These are phyloP conservation scores for Coelastrella sp. DNA, from an alignment of 139 green algal genomes.

Conservation along the genomic window DNA sequence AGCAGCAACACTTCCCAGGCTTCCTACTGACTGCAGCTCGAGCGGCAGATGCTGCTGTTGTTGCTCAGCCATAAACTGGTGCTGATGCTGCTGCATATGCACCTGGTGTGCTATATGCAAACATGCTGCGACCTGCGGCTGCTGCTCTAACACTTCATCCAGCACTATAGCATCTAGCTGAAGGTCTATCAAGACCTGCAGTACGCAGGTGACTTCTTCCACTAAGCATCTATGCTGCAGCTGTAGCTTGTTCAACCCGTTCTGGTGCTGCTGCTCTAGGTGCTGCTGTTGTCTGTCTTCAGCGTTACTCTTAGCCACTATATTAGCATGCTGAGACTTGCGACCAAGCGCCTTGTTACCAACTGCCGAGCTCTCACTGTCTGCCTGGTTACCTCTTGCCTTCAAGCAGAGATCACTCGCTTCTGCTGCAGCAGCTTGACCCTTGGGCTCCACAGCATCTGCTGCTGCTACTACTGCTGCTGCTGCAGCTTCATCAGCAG, in stretches of 20 bases:
- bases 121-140: conserved; percentile 27
- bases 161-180: conserved; percentile 36
- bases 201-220: conserved; percentile 27
- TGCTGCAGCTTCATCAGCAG: background rate
- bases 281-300: background rate
- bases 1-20: background rate
- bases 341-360: too few species aligned
- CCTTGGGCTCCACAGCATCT: too few species aligned
- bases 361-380: background rate
- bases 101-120: conserved; percentile 10
- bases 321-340: too few species aligned
- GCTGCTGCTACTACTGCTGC: conserved; percentile 8
- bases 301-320: background rate
- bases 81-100: background rate
- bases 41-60: background rate
- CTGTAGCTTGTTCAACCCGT: background rate
- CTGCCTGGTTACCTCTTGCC: background rate
- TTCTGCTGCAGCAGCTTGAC: background rate
- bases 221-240: conserved; percentile 34
- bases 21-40: background rate
- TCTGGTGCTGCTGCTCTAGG: conserved; percentile 1
- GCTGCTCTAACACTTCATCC: background rate
- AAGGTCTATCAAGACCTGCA: conserved; percentile 19
- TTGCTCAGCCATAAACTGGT: too few species aligned
- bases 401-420: background rate